Evolutionary conservation across 2,329 filamentous ascomycete genomes (phyloP).

Genomic region (Pestalotiopsis sp.): DNA sequence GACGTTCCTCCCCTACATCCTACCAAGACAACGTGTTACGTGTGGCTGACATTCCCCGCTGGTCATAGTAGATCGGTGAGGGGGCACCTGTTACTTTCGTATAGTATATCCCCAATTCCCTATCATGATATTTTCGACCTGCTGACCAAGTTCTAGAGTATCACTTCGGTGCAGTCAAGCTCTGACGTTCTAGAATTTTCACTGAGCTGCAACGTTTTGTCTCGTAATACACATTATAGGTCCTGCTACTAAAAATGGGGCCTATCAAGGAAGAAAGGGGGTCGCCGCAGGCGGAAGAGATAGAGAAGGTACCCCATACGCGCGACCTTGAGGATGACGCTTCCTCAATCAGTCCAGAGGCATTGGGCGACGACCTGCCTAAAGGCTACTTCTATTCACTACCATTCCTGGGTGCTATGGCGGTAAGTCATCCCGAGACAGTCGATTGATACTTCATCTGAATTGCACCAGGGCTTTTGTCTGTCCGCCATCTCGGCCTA

Average conservation of each 20-base stretch:
- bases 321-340: conserved; percentile 39
- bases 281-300: not conserved
- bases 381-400: conserved; percentile 39
- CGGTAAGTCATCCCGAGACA: conserved; percentile 25
- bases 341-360: conserved; percentile 36
- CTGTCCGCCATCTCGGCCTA: conserved; percentile 39
- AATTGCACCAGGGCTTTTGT: conserved; percentile 34
- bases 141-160: not conserved
- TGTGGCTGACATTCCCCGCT: conserved; percentile 12
- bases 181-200: not conserved
- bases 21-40: not conserved
- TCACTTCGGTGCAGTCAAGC: no score
- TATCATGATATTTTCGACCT: not conserved
- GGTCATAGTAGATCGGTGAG: not conserved
- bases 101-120: not conserved
- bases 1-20: not conserved
- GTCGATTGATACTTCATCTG: conserved; percentile 11
- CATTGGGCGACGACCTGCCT: conserved; percentile 36
- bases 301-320: conserved; percentile 43
- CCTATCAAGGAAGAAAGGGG: not conserved
- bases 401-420: conserved; percentile 34
- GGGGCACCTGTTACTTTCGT: not conserved
- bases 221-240: not conserved
- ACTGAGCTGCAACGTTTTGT: not conserved
- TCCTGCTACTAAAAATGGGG: not conserved